These are phyloP conservation scores for Xerocomus spinulosus DNA, from an alignment of 768 basidiomycete species.

Conservation along the genomic window DNA sequence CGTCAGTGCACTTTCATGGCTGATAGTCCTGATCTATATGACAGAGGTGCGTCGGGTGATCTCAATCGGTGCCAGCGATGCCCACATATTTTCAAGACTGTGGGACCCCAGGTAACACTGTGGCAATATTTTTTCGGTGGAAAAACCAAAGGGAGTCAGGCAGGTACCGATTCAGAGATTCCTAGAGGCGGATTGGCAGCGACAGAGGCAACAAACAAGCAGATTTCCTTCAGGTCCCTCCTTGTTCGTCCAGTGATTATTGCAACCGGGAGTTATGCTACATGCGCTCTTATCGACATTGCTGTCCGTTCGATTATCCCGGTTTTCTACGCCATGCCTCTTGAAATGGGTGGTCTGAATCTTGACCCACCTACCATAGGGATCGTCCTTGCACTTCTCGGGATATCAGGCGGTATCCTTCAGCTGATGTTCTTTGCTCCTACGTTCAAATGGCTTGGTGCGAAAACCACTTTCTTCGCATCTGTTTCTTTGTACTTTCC, in stretches of 20 bases:
- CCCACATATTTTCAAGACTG: slow-evolving; percentile 11
- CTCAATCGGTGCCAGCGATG: neutral
- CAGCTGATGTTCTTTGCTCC: slow-evolving; percentile 60
- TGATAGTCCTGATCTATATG: slow-evolving; percentile 47
- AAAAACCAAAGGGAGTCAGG: neutral
- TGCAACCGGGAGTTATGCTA: slow-evolving; percentile 57
- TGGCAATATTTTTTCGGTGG: slow-evolving; percentile 18
- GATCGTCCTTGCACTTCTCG: slow-evolving; percentile 18
- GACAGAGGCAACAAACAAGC: slow-evolving; percentile 8
- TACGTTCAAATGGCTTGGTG: slow-evolving; percentile 52
- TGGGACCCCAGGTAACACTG: slow-evolving; percentile 9
- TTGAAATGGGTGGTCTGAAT: slow-evolving; percentile 28
- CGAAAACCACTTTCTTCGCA: slow-evolving; percentile 51
- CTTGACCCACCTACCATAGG: slow-evolving; percentile 31
- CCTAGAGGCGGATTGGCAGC: neutral
- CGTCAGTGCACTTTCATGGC: slow-evolving; percentile 46
- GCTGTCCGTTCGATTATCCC: slow-evolving; percentile 45
- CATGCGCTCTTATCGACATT: slow-evolving; percentile 59
- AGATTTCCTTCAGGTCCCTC: slow-evolving; percentile 45
- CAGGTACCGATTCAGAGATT: neutral
- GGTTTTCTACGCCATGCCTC: slow-evolving; percentile 29
- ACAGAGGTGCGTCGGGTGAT: slow-evolving; percentile 41
- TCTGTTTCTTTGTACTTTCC: slow-evolving; percentile 48
- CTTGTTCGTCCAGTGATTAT: slow-evolving; percentile 50
- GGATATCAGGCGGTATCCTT: slow-evolving; percentile 37